These are phyloP conservation scores for Xylaria longipes DNA, from an alignment of 495 filamentous ascomycete genomes.

Conservation along the genomic window DNA sequence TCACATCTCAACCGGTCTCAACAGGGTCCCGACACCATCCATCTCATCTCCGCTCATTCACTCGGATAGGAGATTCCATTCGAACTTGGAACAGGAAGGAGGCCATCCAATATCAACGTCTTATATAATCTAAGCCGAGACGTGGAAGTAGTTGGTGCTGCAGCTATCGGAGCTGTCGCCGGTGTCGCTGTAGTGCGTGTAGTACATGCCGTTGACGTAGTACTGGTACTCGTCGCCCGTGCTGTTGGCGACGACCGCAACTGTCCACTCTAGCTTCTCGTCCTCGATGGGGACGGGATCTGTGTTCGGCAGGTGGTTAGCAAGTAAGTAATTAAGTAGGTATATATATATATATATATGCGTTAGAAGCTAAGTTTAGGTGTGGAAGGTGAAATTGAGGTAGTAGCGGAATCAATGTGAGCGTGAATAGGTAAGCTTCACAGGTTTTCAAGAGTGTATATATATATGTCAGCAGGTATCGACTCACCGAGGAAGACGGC, in stretches of 20 bases:
- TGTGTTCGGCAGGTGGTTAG: conserved; percentile 10
- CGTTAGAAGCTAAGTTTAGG: conserved; percentile 3
- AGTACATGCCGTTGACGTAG: conserved; percentile 8
- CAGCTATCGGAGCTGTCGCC: conserved; percentile 13
- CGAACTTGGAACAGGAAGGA: conserved; percentile 13
- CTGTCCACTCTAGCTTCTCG: conserved; percentile 9
- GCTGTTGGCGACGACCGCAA: conserved; percentile 10
- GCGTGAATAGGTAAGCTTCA: conserved; percentile 13
- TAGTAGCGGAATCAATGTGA: conserved; percentile 9
- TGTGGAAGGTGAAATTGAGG: conserved; percentile 7
- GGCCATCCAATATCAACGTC: conserved; percentile 5
- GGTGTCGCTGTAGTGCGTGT: conserved; percentile 3
- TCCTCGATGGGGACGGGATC: conserved; percentile 10
- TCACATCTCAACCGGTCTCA: conserved; percentile 9
- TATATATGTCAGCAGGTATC: conserved; percentile 11
- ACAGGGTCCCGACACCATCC: background rate
- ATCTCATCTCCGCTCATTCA: conserved; percentile 7
- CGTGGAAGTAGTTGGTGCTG: conserved; percentile 8
- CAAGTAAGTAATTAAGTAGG: conserved; percentile 1
- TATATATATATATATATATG: conserved; percentile 5
- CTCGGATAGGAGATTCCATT: conserved; percentile 9
- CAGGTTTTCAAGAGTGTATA: conserved; percentile 6
- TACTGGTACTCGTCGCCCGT: conserved; percentile 10
- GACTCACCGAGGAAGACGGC: conserved; percentile 11
- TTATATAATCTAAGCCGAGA: conserved; percentile 17